These are phyloP conservation scores for Debaryomycetaceae sp. DNA, from an alignment of 1,139 yeast genomes.

Conservation along the genomic window DNA sequence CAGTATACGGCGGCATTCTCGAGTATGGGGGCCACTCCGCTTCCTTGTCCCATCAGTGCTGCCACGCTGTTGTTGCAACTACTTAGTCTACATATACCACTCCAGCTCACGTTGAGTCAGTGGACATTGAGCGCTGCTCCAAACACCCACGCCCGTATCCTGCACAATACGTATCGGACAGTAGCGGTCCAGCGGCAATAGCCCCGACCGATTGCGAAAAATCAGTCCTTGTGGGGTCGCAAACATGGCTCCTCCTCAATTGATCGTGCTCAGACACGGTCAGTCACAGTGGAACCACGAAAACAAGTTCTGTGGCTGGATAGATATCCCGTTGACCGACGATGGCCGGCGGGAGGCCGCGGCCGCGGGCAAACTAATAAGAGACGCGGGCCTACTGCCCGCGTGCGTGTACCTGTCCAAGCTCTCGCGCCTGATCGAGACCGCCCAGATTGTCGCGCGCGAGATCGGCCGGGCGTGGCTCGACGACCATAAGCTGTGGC, in stretches of 20 bases:
- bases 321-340: conserved; percentile 55
- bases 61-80: too few relatives aligned
- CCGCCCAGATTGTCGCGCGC: conserved; percentile 49
- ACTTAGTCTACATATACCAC: too few relatives aligned
- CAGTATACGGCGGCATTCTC: too few relatives aligned
- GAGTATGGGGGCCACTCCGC: too few relatives aligned
- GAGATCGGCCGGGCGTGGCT: conserved; percentile 34
- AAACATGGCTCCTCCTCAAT: neutral
- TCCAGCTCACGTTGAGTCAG: too few relatives aligned
- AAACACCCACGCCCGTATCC: too few relatives aligned
- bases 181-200: too few relatives aligned
- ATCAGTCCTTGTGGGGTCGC: neutral
- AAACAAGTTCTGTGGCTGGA: conserved; percentile 74
- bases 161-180: too few relatives aligned
- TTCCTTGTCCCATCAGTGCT: too few relatives aligned
- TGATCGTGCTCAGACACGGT: conserved; percentile 61
- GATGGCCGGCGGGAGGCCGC: conserved; percentile 56
- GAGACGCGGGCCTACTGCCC: conserved; percentile 29
- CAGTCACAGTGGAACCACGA: conserved; percentile 65
- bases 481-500: conserved; percentile 50
- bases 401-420: conserved; percentile 55
- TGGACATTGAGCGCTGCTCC: too few relatives aligned
- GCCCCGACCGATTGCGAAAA: too few relatives aligned
- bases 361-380: conserved; percentile 45
- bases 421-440: conserved; percentile 53